Conservation (phyloP, 495 filamentous ascomycete genomes). For the Jackrogersella multiformis region DNA sequence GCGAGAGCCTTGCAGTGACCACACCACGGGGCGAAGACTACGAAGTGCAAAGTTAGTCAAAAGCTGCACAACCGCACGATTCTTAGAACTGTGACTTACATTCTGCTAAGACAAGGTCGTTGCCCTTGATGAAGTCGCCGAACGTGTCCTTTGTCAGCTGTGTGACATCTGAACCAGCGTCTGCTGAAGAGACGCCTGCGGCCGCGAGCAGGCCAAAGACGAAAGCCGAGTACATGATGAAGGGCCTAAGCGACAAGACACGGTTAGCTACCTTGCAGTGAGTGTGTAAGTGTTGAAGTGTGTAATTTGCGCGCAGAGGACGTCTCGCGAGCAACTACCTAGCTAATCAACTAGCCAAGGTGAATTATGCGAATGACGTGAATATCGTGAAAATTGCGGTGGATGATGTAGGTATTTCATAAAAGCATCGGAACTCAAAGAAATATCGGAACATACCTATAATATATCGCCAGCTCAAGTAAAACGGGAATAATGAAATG, state of each 20-base stretch:
- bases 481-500: slow-evolving; percentile 11
- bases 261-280: slow-evolving; percentile 33
- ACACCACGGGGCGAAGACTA: slow-evolving; percentile 79
- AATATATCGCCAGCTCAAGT: slow-evolving; percentile 30
- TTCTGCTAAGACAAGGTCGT: slow-evolving; percentile 83
- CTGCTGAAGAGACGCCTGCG: slow-evolving; percentile 66
- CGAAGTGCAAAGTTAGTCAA: slow-evolving; percentile 11
- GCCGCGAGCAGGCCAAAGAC: slow-evolving; percentile 66
- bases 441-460: slow-evolving; percentile 20
- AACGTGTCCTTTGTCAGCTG: slow-evolving; percentile 88
- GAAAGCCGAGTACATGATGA: slow-evolving; percentile 66
- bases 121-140: slow-evolving; percentile 80
- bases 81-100: slow-evolving; percentile 60
- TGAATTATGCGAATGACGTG: not conserved
- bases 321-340: not conserved
- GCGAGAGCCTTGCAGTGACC: slow-evolving; percentile 88
- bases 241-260: slow-evolving; percentile 2
- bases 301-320: not conserved
- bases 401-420: not conserved
- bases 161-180: slow-evolving; percentile 75
- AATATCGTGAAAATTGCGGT: slow-evolving; percentile 15
- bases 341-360: too few species aligned
- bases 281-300: not conserved
- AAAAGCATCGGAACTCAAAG: too few species aligned
- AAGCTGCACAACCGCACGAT: slow-evolving; percentile 12